Percentiles rank a stretch among this genome's conserved stretches.
Evolutionary conservation across 768 basidiomycete genomes (phyloP).

Genomic region (Tricholoma bakamatsutake): DNA sequence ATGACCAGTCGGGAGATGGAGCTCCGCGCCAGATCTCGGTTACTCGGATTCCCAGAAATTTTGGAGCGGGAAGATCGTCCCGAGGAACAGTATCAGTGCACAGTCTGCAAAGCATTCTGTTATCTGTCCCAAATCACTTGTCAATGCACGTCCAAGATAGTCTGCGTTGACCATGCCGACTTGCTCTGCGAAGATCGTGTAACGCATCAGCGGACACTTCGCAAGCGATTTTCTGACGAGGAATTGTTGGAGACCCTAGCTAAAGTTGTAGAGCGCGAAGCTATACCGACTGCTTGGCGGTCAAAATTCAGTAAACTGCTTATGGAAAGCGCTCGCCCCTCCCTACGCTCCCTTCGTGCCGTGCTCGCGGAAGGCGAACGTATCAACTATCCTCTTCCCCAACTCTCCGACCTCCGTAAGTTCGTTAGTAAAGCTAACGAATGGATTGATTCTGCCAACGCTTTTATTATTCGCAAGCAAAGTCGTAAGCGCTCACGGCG

Average conservation of each 20-base stretch:
- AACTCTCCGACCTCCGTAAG: conserved; percentile 66
- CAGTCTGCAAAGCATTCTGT: conserved; percentile 88
- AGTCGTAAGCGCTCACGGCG: conserved; percentile 71
- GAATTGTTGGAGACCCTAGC: conserved; percentile 63
- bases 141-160: conserved; percentile 68
- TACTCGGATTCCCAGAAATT: conserved; percentile 55
- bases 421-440: conserved; percentile 78
- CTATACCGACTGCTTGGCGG: conserved; percentile 71
- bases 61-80: conserved; percentile 75
- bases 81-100: conserved; percentile 96
- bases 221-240: conserved; percentile 77
- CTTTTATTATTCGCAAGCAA: conserved; percentile 74
- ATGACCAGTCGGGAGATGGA: conserved; percentile 84
- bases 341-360: conserved; percentile 71
- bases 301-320: conserved; percentile 62
- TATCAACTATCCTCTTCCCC: conserved; percentile 68
- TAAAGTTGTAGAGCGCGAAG: conserved; percentile 66
- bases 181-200: conserved; percentile 59
- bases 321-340: conserved; percentile 62
- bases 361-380: conserved; percentile 88
- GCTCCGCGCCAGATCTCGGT: conserved; percentile 58
- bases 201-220: conserved; percentile 49
- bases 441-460: conserved; percentile 84
- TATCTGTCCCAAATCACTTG: conserved; percentile 93
- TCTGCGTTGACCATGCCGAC: conserved; percentile 81